Conservation (phyloP, 2,329 filamentous ascomycete species). For the Neophaeococcomyces mojaviensis region DNA sequence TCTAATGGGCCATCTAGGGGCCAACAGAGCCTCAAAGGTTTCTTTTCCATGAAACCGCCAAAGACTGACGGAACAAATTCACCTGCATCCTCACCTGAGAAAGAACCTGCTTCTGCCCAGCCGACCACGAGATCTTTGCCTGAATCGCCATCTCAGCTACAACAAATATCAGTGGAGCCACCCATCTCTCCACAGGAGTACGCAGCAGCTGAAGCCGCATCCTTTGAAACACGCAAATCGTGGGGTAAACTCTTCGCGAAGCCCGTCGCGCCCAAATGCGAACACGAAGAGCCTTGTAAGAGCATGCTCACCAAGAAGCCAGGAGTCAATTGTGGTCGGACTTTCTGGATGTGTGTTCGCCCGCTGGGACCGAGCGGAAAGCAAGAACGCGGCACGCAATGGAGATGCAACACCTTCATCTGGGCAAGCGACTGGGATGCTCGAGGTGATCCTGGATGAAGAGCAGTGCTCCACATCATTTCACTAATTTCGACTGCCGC, state of each 20-base stretch:
- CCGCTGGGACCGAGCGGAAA: conserved; percentile 78
- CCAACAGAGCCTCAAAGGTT: conserved; percentile 63
- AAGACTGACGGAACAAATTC: neutral
- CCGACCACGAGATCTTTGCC: neutral
- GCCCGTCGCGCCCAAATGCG: conserved; percentile 67
- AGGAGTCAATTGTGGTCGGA: conserved; percentile 66
- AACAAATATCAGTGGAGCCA: neutral
- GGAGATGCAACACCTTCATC: conserved; percentile 81
- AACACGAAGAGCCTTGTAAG: conserved; percentile 83
- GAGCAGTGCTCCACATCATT: too few relatives aligned
- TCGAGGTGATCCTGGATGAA: conserved; percentile 12
- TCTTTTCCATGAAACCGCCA: conserved; percentile 61
- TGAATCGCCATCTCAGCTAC: conserved; percentile 5
- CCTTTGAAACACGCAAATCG: conserved; percentile 62
- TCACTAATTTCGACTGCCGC: too few relatives aligned
- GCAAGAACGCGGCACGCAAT: conserved; percentile 76
- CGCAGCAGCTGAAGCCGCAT: conserved; percentile 48
- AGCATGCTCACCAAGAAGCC: conserved; percentile 79
- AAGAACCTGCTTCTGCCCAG: neutral
- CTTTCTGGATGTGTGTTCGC: conserved; percentile 63
- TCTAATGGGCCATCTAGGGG: conserved; percentile 35
- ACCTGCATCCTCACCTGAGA: conserved; percentile 3
- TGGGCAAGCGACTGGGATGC: conserved; percentile 58
- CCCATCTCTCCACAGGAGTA: conserved; percentile 5
- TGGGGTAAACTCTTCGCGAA: conserved; percentile 81